Evolutionary conservation across 2,329 filamentous ascomycete species (phyloP).

Genomic region (Botrytis porri): DNA sequence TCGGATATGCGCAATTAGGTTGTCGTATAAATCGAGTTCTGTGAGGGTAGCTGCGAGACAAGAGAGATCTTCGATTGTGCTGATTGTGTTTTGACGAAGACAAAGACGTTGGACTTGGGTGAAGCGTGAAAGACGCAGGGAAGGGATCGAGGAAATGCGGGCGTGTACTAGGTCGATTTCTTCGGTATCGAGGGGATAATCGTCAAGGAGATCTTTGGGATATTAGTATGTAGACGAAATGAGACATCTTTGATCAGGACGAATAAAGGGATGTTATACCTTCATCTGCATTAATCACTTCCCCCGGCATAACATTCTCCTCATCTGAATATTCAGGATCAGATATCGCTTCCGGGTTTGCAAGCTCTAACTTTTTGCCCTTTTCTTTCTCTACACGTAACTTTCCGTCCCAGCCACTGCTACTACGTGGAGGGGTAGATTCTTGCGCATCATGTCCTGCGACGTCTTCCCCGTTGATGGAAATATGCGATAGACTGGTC

Average conservation of each 20-base stretch:
- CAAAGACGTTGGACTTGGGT: conserved; percentile 72
- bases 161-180: conserved; percentile 91
- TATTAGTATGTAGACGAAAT: conserved; percentile 14
- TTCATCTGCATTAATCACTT: conserved; percentile 79
- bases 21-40: conserved; percentile 96
- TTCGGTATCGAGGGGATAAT: conserved; percentile 59
- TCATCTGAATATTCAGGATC: conserved; percentile 84
- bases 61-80: conserved; percentile 72
- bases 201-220: conserved; percentile 55
- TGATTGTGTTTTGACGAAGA: conserved; percentile 88
- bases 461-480: conserved; percentile 29
- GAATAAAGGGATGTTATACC: conserved; percentile 45
- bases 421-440: conserved; percentile 43
- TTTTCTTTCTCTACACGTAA: conserved; percentile 58
- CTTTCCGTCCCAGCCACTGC: conserved; percentile 81
- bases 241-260: background rate
- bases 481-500: conserved; percentile 30
- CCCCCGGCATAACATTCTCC: conserved; percentile 64
- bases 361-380: conserved; percentile 60
- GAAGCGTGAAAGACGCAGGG: conserved; percentile 82
- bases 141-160: conserved; percentile 73
- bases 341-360: conserved; percentile 77
- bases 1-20: conserved; percentile 82
- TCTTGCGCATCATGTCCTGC: conserved; percentile 32
- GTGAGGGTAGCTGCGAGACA: conserved; percentile 63